A percentile compares a stretch with the other conserved stretches of the same genome.
phyloP scores from a whole-genome alignment of 306 rosid genomes.

The Herpetospermum pedunculosum region DNA sequence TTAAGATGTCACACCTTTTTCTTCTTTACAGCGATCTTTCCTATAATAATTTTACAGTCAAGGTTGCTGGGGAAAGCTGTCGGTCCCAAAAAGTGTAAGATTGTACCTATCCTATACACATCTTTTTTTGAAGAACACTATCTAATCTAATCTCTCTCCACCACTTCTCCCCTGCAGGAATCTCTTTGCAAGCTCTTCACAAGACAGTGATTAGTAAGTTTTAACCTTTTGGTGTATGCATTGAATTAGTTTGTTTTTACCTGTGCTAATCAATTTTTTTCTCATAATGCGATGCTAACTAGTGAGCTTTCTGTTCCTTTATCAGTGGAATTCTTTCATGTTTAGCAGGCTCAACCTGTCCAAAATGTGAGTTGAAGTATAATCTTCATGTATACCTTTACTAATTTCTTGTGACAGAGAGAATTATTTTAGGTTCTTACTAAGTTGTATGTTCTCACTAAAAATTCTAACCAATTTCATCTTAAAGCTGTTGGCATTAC shows the following conservation, averaged over 20 bases:
- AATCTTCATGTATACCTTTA: neutral
- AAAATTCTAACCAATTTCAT: neutral
- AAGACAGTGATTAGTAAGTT: conserved; percentile 33
- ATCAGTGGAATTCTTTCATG: conserved; percentile 35
- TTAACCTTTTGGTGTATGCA: neutral
- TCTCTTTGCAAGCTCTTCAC: conserved; percentile 40
- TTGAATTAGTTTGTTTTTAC: neutral
- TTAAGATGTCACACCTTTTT: neutral
- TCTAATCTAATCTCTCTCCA: neutral
- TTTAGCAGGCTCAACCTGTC: conserved; percentile 6
- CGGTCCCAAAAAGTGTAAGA: conserved; percentile 38
- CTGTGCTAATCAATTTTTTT: neutral
- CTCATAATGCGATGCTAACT: neutral
- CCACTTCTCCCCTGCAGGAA: conserved; percentile 21
- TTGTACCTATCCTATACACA: conserved; percentile 5
- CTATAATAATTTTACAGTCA: conserved; percentile 32
- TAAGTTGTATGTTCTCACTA: neutral
- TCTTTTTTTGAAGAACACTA: neutral
- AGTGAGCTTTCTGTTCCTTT: conserved; percentile 9
- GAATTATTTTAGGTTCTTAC: neutral
- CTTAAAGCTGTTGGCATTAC: neutral
- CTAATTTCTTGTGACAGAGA: neutral
- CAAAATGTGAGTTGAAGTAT: conserved; percentile 3
- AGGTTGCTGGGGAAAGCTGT: conserved; percentile 29
- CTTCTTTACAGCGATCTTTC: conserved; percentile 35